These are phyloP conservation scores for Zygosaccharomyces sapae DNA, from an alignment of 1,139 yeast genomes.

Conservation along the genomic window DNA sequence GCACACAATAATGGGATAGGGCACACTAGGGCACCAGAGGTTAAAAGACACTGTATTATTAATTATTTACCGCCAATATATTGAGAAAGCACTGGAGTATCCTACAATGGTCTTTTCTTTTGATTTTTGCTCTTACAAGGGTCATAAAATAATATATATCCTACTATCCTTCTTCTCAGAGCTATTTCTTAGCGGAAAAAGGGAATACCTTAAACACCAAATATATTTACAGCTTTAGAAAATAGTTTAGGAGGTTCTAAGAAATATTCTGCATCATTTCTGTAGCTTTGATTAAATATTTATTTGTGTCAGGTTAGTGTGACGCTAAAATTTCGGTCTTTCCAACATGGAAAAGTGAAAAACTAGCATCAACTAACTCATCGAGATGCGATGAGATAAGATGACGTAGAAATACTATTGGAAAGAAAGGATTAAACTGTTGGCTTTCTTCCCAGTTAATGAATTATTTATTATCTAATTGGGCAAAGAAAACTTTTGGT, in stretches of 20 bases:
- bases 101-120: no score
- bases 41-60: neutral
- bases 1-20: neutral
- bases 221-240: no score
- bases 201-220: no score
- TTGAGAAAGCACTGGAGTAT: no score
- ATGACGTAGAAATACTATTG: neutral
- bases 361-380: neutral
- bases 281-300: neutral
- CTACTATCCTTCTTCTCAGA: no score
- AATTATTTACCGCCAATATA: no score
- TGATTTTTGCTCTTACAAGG: no score
- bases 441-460: neutral
- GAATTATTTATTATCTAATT: neutral
- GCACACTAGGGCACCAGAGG: neutral
- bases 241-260: no score
- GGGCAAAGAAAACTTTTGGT: neutral
- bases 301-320: neutral
- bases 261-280: no score
- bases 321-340: slow-evolving; percentile 1
- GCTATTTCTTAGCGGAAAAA: no score
- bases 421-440: no score
- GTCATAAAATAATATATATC: no score
- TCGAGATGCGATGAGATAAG: neutral
- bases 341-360: neutral